Evolutionary conservation across 2,329 filamentous ascomycete species (phyloP).

Genomic region (Trichophyton verrucosum): DNA sequence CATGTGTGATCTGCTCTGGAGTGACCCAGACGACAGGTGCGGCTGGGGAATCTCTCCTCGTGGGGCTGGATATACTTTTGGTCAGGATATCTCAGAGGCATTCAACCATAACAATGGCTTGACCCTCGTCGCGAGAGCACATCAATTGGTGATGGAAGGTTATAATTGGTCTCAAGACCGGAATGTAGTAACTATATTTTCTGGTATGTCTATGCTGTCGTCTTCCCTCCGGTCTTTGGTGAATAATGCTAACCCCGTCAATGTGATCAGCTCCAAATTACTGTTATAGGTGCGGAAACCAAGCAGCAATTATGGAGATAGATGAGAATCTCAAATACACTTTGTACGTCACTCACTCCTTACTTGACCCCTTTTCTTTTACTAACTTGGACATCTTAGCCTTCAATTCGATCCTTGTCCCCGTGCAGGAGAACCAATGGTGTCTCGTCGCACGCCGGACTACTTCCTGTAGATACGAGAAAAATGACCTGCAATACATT

Average conservation of each 20-base stretch:
- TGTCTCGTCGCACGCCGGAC: constrained; percentile 90
- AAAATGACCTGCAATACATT: background rate
- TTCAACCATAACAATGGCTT: constrained; percentile 67
- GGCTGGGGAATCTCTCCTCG: constrained; percentile 58
- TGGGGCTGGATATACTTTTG: constrained; percentile 53
- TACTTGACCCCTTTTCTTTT: background rate
- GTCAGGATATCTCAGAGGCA: constrained; percentile 60
- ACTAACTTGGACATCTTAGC: constrained; percentile 39
- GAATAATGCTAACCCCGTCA: background rate
- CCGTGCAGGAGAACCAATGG: constrained; percentile 94
- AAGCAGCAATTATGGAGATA: constrained; percentile 99
- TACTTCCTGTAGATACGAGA: constrained; percentile 71
- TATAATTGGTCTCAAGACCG: constrained; percentile 90
- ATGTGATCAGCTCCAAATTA: constrained; percentile 60
- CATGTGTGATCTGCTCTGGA: constrained; percentile 67
- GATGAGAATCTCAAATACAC: constrained; percentile 99
- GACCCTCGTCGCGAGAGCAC: constrained; percentile 58
- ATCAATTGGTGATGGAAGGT: constrained; percentile 65
- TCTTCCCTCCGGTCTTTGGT: background rate
- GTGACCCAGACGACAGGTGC: constrained; percentile 58
- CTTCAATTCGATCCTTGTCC: constrained; percentile 98
- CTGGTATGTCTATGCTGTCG: constrained; percentile 4
- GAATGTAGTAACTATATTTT: constrained; percentile 70
- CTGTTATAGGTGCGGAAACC: constrained; percentile 97
- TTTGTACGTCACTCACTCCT: constrained; percentile 55